Conservation (phyloP, 495 filamentous ascomycete genomes). For the Trichoderma gamsii region DNA sequence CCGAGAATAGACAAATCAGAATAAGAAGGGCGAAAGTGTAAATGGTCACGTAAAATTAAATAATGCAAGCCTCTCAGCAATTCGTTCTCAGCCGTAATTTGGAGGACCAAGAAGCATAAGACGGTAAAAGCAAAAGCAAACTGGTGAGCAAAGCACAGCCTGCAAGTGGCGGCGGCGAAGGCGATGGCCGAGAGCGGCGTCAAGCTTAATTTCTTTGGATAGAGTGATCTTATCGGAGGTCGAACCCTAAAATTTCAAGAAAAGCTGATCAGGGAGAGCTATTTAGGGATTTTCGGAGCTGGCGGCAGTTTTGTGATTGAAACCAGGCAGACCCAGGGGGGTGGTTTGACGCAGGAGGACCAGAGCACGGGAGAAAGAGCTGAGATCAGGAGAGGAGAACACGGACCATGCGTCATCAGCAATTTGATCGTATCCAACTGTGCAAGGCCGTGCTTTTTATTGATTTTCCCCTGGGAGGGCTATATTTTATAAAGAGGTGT, state of each 20-base stretch:
- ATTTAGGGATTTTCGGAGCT: not conserved
- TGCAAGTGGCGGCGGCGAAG: not conserved
- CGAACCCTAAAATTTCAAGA: not conserved
- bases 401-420: not conserved
- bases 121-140: not conserved
- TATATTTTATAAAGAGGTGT: not conserved
- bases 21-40: too few species aligned
- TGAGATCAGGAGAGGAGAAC: not conserved
- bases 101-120: not conserved
- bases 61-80: too few species aligned
- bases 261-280: not conserved
- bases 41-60: too few species aligned
- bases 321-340: not conserved
- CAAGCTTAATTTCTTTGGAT: not conserved
- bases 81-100: too few species aligned
- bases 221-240: not conserved
- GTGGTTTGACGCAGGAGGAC: not conserved
- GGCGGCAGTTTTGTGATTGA: not conserved
- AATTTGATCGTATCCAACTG: not conserved
- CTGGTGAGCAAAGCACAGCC: not conserved
- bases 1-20: too few species aligned
- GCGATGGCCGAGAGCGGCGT: constrained; percentile 6
- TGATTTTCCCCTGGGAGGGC: not conserved
- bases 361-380: not conserved
- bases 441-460: not conserved